Base-by-base conservation (phyloP, 2,329 filamentous ascomycete species). In the Beauveria pseudobassiana region DNA sequence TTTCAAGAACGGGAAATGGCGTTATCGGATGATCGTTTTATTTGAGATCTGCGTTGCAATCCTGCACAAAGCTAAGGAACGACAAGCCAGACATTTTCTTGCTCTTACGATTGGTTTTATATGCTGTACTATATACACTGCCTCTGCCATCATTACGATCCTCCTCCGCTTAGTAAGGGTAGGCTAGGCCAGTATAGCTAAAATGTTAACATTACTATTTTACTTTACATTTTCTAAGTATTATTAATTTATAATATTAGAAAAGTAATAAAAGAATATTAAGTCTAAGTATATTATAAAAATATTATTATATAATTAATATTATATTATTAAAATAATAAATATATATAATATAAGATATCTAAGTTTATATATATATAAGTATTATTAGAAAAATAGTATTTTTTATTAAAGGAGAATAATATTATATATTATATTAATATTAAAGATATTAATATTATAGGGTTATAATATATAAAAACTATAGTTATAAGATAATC, bases 1-100 rank as follows among this genome's bases (percentile, higher is more conserved):
- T 53, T 60, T 52, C n/a, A 53, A 60, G 57, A 60, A 60, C 46
- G 45, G 57, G 46, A 45, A 51, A 53, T 45, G 57, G 57, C 57
- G 57, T 60, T 60, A 60, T n/a, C 24, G 57, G 57, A 60, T 46
- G 48, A 60, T 46, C 49, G 26, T 20, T 53, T 60, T 49, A 45
- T 60, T 60, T 53, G n/a, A 28, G 28, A 26, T 60, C 46, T 60
- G 38, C 38, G 26, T 50, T 53, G 26, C n/a, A 40, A 14, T 53
- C 38, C 56, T 59, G 30, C 48, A 26, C 9, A 42, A 59, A 51
- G 22, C 5, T 12, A 43, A 30, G 56, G 34, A 22, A 6, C 34
- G 16, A 51, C 8, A 34, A 20, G 22, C 45, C 40, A 26, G 45
- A 28, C 28, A 3, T 43, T 28, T 4, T 51, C 24, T 30, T 51